Conservation (phyloP, 768 basidiomycete species). For the Leccinum truebloodii region DNA sequence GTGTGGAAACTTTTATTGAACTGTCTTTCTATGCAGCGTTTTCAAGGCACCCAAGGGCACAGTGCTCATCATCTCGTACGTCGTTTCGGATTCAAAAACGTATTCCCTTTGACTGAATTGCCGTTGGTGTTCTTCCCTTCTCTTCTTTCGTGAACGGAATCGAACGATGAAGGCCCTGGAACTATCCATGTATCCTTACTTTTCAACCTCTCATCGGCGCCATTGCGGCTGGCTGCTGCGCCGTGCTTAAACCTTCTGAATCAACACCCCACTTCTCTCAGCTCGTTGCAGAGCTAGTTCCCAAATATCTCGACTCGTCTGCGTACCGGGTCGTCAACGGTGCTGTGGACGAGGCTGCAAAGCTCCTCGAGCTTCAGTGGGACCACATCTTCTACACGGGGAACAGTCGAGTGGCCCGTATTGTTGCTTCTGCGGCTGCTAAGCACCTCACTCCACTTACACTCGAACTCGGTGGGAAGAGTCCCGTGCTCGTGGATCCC, state of each 20-base stretch:
- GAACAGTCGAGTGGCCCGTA: constrained; percentile 28
- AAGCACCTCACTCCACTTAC: constrained; percentile 36
- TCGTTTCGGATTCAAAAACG: not conserved
- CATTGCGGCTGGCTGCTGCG: constrained; percentile 73
- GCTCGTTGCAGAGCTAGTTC: constrained; percentile 54
- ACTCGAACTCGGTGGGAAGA: constrained; percentile 42
- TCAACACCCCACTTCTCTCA: constrained; percentile 44
- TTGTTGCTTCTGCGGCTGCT: constrained; percentile 28
- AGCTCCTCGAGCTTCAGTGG: constrained; percentile 32
- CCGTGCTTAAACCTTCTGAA: constrained; percentile 69
- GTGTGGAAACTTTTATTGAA: not conserved
- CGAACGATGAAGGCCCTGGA: constrained; percentile 54
- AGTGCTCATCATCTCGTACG: constrained; percentile 61
- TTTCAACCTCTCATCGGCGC: constrained; percentile 67
- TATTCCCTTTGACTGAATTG: not conserved
- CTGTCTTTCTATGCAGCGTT: constrained; percentile 27
- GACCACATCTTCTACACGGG: constrained; percentile 43
- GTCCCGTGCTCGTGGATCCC: constrained; percentile 46
- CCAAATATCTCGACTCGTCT: constrained; percentile 52
- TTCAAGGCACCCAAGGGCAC: constrained; percentile 62
- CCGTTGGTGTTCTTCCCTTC: not conserved
- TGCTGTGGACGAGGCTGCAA: constrained; percentile 40
- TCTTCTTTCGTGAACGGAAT: not conserved
- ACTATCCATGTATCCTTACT: constrained; percentile 58
- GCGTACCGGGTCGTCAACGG: constrained; percentile 58